These are phyloP conservation scores for Cytidiella melzeri DNA, from an alignment of 768 basidiomycete genomes.

Conservation along the genomic window DNA sequence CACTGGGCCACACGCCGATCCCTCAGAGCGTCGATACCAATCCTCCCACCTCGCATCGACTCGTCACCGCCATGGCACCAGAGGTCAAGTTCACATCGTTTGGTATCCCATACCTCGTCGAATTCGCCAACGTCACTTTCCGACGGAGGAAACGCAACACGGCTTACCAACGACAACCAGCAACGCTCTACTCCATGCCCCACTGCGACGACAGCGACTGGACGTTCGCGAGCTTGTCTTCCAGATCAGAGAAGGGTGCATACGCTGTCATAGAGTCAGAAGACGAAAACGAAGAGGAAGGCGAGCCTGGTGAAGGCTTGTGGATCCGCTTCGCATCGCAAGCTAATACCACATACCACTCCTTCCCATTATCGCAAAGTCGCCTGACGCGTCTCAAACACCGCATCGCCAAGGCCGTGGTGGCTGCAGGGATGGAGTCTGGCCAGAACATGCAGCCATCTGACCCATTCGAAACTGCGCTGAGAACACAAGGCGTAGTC, in stretches of 20 bases:
- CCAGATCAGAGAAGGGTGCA: neutral
- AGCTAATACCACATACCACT: neutral
- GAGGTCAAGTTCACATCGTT: slow-evolving; percentile 27
- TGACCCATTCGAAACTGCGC: slow-evolving; percentile 11
- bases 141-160: slow-evolving; percentile 15
- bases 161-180: neutral
- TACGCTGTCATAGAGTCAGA: slow-evolving; percentile 3
- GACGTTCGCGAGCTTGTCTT: neutral
- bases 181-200: slow-evolving; percentile 8
- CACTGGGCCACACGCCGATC: too few species aligned
- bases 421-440: slow-evolving; percentile 35
- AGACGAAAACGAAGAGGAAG: slow-evolving; percentile 3
- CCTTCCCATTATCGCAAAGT: slow-evolving; percentile 14
- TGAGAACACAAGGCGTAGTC: neutral
- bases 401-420: slow-evolving; percentile 32
- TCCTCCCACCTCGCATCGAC: too few species aligned
- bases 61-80: slow-evolving; percentile 21
- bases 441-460: slow-evolving; percentile 19
- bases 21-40: too few species aligned
- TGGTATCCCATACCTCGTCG: slow-evolving; percentile 31
- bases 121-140: slow-evolving; percentile 30
- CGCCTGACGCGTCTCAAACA: slow-evolving; percentile 27
- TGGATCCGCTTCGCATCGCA: slow-evolving; percentile 21
- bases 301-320: slow-evolving; percentile 11
- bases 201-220: slow-evolving; percentile 5